These are phyloP conservation scores for Fomes fomentarius DNA, from an alignment of 1,284 basidiomycete genomes.

Conservation along the genomic window DNA sequence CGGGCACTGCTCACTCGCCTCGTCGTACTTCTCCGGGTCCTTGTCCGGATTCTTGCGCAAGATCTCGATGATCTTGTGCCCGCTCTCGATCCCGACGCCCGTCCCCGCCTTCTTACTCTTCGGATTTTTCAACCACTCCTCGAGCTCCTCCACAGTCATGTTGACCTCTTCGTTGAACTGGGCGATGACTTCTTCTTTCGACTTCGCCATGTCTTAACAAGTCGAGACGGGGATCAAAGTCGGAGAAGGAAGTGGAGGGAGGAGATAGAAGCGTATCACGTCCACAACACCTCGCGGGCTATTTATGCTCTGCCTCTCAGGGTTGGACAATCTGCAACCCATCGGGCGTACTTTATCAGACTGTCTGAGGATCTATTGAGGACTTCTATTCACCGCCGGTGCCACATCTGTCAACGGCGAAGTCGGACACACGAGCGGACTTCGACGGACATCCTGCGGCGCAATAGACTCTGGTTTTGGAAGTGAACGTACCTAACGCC, in stretches of 20 bases:
- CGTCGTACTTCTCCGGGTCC: constrained; percentile 36
- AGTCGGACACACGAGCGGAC: no score
- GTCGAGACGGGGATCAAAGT: background rate
- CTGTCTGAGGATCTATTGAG: no score
- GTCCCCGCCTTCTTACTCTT: constrained; percentile 38
- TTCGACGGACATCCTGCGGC: no score
- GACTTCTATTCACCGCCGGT: no score
- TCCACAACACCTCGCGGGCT: no score
- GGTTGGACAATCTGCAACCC: no score
- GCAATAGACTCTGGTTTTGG: no score
- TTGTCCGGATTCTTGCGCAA: constrained; percentile 39
- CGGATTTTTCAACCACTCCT: constrained; percentile 38
- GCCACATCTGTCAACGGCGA: no score
- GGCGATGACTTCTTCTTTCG: constrained; percentile 33
- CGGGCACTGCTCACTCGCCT: constrained; percentile 18
- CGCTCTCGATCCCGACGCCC: constrained; percentile 40
- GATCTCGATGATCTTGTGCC: constrained; percentile 38
- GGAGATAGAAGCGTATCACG: background rate
- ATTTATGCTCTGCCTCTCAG: no score
- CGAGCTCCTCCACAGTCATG: constrained; percentile 39
- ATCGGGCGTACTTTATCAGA: no score
- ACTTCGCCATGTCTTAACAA: constrained; percentile 22
- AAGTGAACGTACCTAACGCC: no score
- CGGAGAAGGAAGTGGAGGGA: background rate
- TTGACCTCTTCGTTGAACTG: constrained; percentile 35